Evolutionary conservation across 352 stramenopile genomes (phyloP), one percentile per base, ranked within the genome.

Genomic region (Phytopythium oedochilum): DNA sequence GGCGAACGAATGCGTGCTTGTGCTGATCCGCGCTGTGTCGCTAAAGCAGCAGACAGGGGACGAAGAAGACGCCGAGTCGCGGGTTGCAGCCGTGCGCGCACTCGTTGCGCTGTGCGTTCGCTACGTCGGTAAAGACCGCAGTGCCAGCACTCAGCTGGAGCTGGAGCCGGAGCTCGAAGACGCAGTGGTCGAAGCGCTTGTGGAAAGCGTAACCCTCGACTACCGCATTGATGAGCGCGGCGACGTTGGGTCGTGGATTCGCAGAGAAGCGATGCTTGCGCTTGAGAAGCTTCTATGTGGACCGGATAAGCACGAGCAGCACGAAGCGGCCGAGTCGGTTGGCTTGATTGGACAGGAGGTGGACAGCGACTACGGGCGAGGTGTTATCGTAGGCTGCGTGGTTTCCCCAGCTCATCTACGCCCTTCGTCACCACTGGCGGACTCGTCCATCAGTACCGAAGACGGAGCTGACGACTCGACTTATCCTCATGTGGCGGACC

Each of bases 171-270:
- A 50, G 17, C 68, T 75, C 47, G 77, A 88, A 53, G 66, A 79
- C 20, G 40, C 50, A 12, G 82, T 98, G 5, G 82, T 98, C 17
- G 60, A 79, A 14, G 74, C 92, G 32, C 74, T 99, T 2, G 61
- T 99, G 17, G 53, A 61, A 22, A 88, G 83, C 54, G 86, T 96
- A 11, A 73, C 96, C 44, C 70, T 89, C 46, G 97, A 99, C 71
- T 99, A 99, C 66, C 93, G 86, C 23, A 86, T 96, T 11, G 97
- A 99, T 73, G 96, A 98, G 71, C 86, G 97, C 40, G 97, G 97
- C 7, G 97, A 99, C 73, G 96, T 99, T 20, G 97, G 97, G 12
- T 99, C 96, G 12, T 99, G 97, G 97, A 96, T 97, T 39, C 83
- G 97, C 36, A 96, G 97, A 60, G 92, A 89, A 61, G 93, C 96